Evolutionary conservation across 2,329 filamentous ascomycete genomes (phyloP).

Genomic region (Exserohilum rostratum): DNA sequence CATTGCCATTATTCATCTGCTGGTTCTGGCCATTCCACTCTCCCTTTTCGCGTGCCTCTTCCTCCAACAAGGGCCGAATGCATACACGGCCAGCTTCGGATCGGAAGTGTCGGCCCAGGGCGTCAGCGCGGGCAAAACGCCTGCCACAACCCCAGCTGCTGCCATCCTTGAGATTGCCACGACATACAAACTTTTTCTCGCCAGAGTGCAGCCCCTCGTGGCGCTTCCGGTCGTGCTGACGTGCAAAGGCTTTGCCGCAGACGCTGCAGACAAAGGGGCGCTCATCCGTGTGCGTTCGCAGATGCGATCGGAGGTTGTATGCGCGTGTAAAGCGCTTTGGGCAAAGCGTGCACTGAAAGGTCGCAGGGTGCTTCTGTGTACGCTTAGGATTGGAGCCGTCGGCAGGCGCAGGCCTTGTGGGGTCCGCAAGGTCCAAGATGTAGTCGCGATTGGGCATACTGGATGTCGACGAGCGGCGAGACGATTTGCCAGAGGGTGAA

Average conservation of each 20-base stretch:
- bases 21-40: slow-evolving; percentile 63
- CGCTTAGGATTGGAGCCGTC: slow-evolving; percentile 66
- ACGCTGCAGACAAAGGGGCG: slow-evolving; percentile 96
- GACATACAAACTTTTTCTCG: slow-evolving; percentile 98
- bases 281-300: slow-evolving; percentile 96
- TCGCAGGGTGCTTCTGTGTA: slow-evolving; percentile 96
- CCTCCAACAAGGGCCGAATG: slow-evolving; percentile 95
- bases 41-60: slow-evolving; percentile 82
- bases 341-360: slow-evolving; percentile 91
- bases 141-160: slow-evolving; percentile 92
- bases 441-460: slow-evolving; percentile 69
- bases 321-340: slow-evolving; percentile 96
- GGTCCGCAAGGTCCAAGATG: slow-evolving; percentile 89
- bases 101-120: slow-evolving; percentile 90
- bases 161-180: slow-evolving; percentile 82
- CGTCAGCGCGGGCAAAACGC: slow-evolving; percentile 92
- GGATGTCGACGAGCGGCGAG: slow-evolving; percentile 58
- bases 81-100: slow-evolving; percentile 95
- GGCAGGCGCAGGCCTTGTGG: slow-evolving; percentile 70
- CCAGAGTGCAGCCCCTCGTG: slow-evolving; percentile 96
- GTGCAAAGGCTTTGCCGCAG: slow-evolving; percentile 95
- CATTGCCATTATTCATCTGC: slow-evolving; percentile 62
- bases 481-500: slow-evolving; percentile 56
- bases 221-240: slow-evolving; percentile 95
- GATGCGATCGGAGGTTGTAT: slow-evolving; percentile 93